Percentiles rank a stretch among this genome's conserved stretches.
Evolutionary conservation across 2,329 filamentous ascomycete species (phyloP).

Genomic region (Penicillium concentricum): DNA sequence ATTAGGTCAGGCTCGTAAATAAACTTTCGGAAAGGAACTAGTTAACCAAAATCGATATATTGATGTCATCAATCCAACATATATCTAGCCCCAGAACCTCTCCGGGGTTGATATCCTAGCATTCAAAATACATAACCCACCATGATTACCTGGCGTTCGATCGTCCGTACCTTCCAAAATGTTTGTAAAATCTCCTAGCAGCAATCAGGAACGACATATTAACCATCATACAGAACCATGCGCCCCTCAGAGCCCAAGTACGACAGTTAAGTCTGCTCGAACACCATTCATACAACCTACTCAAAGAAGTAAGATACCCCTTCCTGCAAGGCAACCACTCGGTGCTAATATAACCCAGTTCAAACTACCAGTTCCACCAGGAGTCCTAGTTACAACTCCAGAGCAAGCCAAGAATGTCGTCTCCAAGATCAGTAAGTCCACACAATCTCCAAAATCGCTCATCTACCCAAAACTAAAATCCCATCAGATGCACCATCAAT

Average conservation of each 20-base stretch:
- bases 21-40: slow-evolving; percentile 4
- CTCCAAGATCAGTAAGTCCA: slow-evolving; percentile 22
- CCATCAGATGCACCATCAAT: slow-evolving; percentile 27
- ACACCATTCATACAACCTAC: slow-evolving; percentile 1
- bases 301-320: neutral
- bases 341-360: slow-evolving; percentile 18
- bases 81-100: neutral
- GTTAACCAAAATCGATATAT: neutral
- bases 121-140: neutral
- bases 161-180: neutral
- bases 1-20: neutral
- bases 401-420: slow-evolving; percentile 26
- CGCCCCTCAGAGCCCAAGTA: neutral
- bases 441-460: neutral
- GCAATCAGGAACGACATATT: neutral
- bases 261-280: slow-evolving; percentile 1
- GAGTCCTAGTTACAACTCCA: slow-evolving; percentile 24
- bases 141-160: slow-evolving; percentile 4
- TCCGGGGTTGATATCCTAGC: neutral
- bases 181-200: neutral
- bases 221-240: neutral
- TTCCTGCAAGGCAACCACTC: neutral
- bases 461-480: neutral
- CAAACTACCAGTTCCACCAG: slow-evolving; percentile 28
- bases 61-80: slow-evolving; percentile 8